Percentiles rank a stretch among this genome's conserved stretches.
Evolutionary conservation across 768 basidiomycete species (phyloP).

Genomic region (Leucocoprinus birnbaumii): DNA sequence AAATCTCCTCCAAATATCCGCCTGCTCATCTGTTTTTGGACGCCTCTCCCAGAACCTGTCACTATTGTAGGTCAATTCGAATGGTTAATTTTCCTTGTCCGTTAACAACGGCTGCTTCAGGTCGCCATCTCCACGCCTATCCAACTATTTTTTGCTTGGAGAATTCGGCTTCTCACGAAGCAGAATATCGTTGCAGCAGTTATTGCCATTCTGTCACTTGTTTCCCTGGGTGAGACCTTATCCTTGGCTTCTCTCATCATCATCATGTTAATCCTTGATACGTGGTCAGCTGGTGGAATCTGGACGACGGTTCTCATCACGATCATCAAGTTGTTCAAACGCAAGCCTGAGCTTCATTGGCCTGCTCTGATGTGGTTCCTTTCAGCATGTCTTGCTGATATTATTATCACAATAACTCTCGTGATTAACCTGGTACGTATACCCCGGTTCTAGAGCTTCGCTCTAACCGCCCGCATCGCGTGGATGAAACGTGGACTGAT

Average conservation of each 20-base stretch:
- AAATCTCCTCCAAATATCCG: background rate
- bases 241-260: background rate
- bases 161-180: slow-evolving; percentile 38
- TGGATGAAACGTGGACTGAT: background rate
- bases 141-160: slow-evolving; percentile 44
- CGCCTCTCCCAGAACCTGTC: slow-evolving; percentile 23
- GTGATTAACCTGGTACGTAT: slow-evolving; percentile 33
- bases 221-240: slow-evolving; percentile 27
- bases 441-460: background rate
- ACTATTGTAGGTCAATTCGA: slow-evolving; percentile 24
- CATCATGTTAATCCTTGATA: background rate
- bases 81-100: background rate
- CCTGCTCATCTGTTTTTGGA: background rate
- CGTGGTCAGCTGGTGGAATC: slow-evolving; percentile 33
- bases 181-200: slow-evolving; percentile 28
- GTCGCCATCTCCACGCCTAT: slow-evolving; percentile 44
- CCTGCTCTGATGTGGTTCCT: slow-evolving; percentile 44
- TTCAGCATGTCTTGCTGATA: slow-evolving; percentile 37
- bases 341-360: slow-evolving; percentile 41
- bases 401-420: slow-evolving; percentile 37
- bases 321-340: slow-evolving; percentile 31
- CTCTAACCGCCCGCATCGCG: background rate
- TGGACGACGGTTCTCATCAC: slow-evolving; percentile 36
- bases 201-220: slow-evolving; percentile 30
- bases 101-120: slow-evolving; percentile 14